Evolutionary conservation across 106 monocot genomes (phyloP), one percentile per base, ranked within the genome.

Genomic region (Phalaenopsis equestris): DNA sequence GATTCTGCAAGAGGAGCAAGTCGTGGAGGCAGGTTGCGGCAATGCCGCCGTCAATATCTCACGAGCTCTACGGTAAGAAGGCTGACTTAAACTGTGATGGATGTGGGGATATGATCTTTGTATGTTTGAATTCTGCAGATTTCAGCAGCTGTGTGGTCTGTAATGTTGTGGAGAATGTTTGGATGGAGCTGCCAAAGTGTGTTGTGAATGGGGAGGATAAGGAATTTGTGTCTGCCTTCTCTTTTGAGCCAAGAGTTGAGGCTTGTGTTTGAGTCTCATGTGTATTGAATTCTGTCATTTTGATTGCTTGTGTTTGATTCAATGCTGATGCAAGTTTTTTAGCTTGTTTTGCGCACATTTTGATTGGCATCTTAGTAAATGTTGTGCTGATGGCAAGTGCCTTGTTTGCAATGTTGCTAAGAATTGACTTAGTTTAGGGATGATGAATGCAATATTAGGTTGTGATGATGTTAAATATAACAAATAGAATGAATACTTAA

Each of bases 221-320:
- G 75, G 88, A 91, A 48, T 88, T 90, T 84, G 82, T 90, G 84
- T 88, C 91, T 72, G 91, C 94, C 24, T 92, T 94, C 87, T 78
- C 87, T 7, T 91, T 94, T 72, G 90, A 94, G 84, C 94, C 94
- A 2, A 94, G 94, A 78, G 36, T 94, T 17, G 91, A 94, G 82
- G 91, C 85, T 21, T 67, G 48, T 61, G 86, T 89, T 3, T 89
- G 87, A 91, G 9, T 57, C 17, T 61, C 12, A 52, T 52, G 14
- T 52, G 10, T 52, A 52, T 52, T 52, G 52, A 10, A 12, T 52
- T 52, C 15, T 52, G 52, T 3, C 52, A 52, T 14, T 52, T 52
- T 52, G 15, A 52, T 52, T 52, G 52, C 52, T 52, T 2, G 52
- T 52, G 52, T 52, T 52, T 52, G 52, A 52, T 52, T 52, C 52